Evolutionary conservation across 768 basidiomycete species (phyloP), one percentile per base, ranked within the genome.

Genomic region (Trametes cinnabarina): DNA sequence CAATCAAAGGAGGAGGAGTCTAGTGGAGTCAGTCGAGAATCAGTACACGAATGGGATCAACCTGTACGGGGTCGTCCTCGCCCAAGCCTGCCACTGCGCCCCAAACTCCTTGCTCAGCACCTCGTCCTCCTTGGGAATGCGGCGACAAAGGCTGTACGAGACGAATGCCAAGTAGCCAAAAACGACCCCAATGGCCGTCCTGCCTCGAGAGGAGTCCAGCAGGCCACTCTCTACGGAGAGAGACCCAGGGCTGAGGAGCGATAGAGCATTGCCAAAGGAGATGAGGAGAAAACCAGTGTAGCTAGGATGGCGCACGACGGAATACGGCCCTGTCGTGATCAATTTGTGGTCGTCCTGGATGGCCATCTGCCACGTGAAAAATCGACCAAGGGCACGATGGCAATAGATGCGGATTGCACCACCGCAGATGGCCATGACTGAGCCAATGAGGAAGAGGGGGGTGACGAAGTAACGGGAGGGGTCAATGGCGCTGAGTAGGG

Each of bases 331-430:
- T 1, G 55, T 47, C 19, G 60, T 61, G 43, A 61, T 42, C 43
- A 61, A 54, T 30, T 52, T 47, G 55, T 61, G 60, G 43, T 47
- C 60, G 30, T 56, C 55, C 19, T 51, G 54, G 4, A 61, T 14
- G 5, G 60, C 48, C 49, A 61, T 43, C 23, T 61, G 54, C 50
- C 55, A 61, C 43, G 48, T 56, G 55, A 61, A 61, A 47, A 55
- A 56, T 8, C 55, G 41, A 22, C 60, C 60, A 37, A 61, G 60
- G 7, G 55, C 22, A 22, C 55, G 60, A 35, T 56, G 55, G 54
- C 60, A 61, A 25, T 30, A 11, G 44, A 59, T 52, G 44, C 58
- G 58, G 25, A 52, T 54, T 5, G 39, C 30, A 19, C 58, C 51
- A 22, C 58, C 58, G 23, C 26, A 8, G 51, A 41, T 19, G 28